Percentiles rank a stretch among this genome's conserved stretches.
Conservation (phyloP, 352 stramenopile genomes). For the Phytophthora kernoviae region DNA sequence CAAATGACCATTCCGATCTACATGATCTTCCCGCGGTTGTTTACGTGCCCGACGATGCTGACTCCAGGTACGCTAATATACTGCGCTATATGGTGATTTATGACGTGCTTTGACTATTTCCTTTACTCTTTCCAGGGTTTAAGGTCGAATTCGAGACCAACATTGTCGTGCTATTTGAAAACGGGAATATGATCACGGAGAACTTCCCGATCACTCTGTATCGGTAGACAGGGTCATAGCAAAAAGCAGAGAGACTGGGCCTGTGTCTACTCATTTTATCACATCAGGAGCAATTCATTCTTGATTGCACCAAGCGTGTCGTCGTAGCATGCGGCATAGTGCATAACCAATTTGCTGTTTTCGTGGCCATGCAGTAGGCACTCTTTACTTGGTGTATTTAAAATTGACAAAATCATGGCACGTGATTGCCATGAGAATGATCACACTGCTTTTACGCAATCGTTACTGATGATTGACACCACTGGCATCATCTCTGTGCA, state of each 20-base stretch:
- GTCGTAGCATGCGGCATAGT: too few species aligned
- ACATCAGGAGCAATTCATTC: neutral
- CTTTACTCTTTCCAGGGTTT: slow-evolving; percentile 58
- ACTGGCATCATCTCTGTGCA: neutral
- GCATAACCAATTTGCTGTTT: too few species aligned
- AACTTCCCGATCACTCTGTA: slow-evolving; percentile 90
- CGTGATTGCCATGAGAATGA: neutral
- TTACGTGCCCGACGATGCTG: slow-evolving; percentile 92
- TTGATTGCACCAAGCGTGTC: too few species aligned
- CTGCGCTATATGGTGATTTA: too few species aligned
- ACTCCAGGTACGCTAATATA: slow-evolving; percentile 49
- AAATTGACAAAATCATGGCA: too few species aligned
- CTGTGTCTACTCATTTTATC: neutral
- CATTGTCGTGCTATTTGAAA: slow-evolving; percentile 92
- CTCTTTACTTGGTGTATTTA: too few species aligned
- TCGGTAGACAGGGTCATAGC: slow-evolving; percentile 41
- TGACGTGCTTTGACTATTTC: neutral
- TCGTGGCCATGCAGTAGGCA: too few species aligned
- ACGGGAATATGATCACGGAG: slow-evolving; percentile 91
- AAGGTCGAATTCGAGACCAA: slow-evolving; percentile 94
- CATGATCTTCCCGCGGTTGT: slow-evolving; percentile 94
- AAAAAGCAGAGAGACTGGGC: neutral
- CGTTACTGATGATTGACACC: neutral
- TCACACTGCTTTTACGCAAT: neutral
- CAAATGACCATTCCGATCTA: slow-evolving; percentile 93